Evolutionary conservation across 148 eudicot species (phyloP).

Genomic region (Camellia sinensis): DNA sequence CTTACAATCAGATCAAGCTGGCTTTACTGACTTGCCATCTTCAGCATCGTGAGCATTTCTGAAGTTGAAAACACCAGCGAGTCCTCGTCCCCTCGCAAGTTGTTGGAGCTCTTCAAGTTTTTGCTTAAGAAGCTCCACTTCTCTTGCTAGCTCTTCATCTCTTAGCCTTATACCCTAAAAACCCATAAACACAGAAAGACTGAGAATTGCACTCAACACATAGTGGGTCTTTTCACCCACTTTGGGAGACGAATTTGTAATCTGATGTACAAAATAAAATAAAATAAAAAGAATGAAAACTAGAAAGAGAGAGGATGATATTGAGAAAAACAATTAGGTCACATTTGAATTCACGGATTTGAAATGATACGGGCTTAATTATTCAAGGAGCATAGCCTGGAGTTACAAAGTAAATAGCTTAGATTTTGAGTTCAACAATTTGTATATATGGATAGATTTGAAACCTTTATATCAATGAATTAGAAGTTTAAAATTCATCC

Average conservation of each 20-base stretch:
- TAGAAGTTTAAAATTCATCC: too few relatives aligned
- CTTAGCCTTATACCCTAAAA: slow-evolving; percentile 55
- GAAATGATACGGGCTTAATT: neutral
- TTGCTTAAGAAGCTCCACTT: slow-evolving; percentile 53
- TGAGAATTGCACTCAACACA: neutral
- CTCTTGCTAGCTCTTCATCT: slow-evolving; percentile 54
- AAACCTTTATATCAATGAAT: too few relatives aligned
- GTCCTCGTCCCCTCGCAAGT: slow-evolving; percentile 51
- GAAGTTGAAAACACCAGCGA: slow-evolving; percentile 51
- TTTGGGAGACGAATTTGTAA: too few relatives aligned
- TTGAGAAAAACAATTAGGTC: neutral
- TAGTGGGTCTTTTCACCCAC: neutral
- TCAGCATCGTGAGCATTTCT: slow-evolving; percentile 24
- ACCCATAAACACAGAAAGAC: neutral
- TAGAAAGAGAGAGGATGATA: neutral
- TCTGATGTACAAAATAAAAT: too few relatives aligned
- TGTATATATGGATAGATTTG: too few relatives aligned
- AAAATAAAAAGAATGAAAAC: too few relatives aligned
- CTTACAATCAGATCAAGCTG: slow-evolving; percentile 30
- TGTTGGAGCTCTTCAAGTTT: slow-evolving; percentile 60
- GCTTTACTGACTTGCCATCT: slow-evolving; percentile 35
- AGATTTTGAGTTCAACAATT: too few relatives aligned
- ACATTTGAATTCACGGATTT: neutral
- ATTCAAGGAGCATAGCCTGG: too few relatives aligned
- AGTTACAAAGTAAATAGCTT: too few relatives aligned